Percentiles rank a stretch among this genome's conserved stretches.
Conservation (phyloP, 169 alveolate species). For the Plasmodium inui region DNA sequence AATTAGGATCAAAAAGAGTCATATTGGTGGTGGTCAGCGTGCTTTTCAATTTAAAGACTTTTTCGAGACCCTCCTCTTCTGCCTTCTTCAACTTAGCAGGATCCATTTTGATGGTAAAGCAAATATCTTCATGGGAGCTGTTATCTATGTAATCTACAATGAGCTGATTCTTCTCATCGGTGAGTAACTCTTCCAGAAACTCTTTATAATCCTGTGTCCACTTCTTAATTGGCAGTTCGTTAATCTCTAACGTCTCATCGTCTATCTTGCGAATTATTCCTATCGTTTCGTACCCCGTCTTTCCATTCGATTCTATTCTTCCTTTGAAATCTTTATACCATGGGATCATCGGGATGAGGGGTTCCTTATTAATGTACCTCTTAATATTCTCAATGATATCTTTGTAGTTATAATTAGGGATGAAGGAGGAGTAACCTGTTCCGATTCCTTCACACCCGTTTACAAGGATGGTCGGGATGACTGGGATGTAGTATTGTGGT, state of each 20-base stretch:
- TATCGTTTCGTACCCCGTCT: conserved; percentile 86
- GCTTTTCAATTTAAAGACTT: conserved; percentile 93
- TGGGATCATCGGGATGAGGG: conserved; percentile 94
- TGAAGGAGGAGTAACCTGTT: conserved; percentile 95
- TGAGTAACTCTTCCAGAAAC: conserved; percentile 89
- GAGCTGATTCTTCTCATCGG: conserved; percentile 75
- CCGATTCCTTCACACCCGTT: conserved; percentile 99
- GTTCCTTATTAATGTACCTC: conserved; percentile 90
- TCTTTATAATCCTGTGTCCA: conserved; percentile 98
- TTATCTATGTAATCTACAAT: conserved; percentile 88
- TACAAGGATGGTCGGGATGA: conserved; percentile 97
- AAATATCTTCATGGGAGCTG: conserved; percentile 89
- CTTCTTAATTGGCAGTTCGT: conserved; percentile 98
- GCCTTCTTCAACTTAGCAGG: conserved; percentile 81
- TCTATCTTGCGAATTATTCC: conserved; percentile 85
- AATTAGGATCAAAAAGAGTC: conserved; percentile 95
- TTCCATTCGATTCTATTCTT: conserved; percentile 89
- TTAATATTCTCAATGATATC: conserved; percentile 95
- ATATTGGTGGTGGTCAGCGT: conserved; percentile 92
- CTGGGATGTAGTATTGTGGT: conserved; percentile 98
- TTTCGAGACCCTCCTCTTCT: conserved; percentile 91
- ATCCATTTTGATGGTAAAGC: conserved; percentile 88
- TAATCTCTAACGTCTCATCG: conserved; percentile 90
- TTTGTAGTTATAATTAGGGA: conserved; percentile 97
- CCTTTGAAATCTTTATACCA: conserved; percentile 99